Percentiles rank a stretch among this genome's conserved stretches.
These are phyloP conservation scores for Cladosporium sp. DNA, from an alignment of 2,329 filamentous ascomycete genomes.

Conservation along the genomic window DNA sequence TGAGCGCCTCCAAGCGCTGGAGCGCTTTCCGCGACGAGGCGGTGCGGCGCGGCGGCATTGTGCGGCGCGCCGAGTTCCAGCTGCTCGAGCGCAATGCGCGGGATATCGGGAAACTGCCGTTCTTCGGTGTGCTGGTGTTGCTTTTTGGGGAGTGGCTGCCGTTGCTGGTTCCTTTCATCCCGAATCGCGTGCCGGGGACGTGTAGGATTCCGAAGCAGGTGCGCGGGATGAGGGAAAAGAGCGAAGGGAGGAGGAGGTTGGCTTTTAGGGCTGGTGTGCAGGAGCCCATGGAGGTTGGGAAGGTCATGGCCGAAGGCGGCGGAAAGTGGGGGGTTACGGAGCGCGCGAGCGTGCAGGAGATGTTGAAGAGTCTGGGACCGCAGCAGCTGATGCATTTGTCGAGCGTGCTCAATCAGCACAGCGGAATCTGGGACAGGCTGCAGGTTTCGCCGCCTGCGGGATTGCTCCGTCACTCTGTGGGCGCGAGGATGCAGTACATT, in stretches of 20 bases:
- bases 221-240: slow-evolving; percentile 54
- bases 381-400: slow-evolving; percentile 46
- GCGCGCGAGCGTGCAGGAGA: slow-evolving; percentile 19
- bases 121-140: slow-evolving; percentile 74
- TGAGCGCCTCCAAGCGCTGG: slow-evolving; percentile 16
- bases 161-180: slow-evolving; percentile 70
- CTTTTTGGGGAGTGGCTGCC: slow-evolving; percentile 86
- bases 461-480: slow-evolving; percentile 57
- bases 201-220: slow-evolving; percentile 82
- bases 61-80: slow-evolving; percentile 69
- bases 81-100: slow-evolving; percentile 66
- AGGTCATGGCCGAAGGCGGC: slow-evolving; percentile 14
- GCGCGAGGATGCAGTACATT: slow-evolving; percentile 61
- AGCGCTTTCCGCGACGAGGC: slow-evolving; percentile 5
- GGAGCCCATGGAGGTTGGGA: slow-evolving; percentile 58
- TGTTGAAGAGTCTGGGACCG: slow-evolving; percentile 33
- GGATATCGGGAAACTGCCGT: slow-evolving; percentile 74
- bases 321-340: slow-evolving; percentile 42
- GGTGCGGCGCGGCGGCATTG: slow-evolving; percentile 19
- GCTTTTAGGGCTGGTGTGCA: slow-evolving; percentile 65
- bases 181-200: slow-evolving; percentile 72
- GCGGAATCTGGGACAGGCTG: slow-evolving; percentile 45
- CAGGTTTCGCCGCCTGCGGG: slow-evolving; percentile 49
- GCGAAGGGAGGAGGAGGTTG: slow-evolving; percentile 53
- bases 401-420: slow-evolving; percentile 43